phyloP scores from a whole-genome alignment of 257 asterid genomes.

The Jasminum sambac region DNA sequence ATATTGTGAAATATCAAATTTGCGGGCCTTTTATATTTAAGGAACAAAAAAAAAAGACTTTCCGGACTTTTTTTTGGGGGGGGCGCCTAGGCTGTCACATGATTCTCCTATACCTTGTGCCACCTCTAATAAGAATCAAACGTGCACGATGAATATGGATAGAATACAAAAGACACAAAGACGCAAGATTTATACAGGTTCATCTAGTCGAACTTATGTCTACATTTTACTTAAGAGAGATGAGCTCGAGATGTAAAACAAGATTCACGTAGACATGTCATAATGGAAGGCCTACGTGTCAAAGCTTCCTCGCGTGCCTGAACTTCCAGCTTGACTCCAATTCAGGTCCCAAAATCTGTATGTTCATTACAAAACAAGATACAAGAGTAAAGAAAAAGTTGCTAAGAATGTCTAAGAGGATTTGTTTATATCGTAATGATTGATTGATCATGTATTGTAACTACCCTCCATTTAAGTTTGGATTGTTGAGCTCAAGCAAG shows the following conservation, averaged over 20 bases:
- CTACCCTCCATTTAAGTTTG: constrained; percentile 55
- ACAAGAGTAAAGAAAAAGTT: neutral
- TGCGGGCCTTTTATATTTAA: too few species aligned
- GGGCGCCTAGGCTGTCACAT: too few species aligned
- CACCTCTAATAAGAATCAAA: too few species aligned
- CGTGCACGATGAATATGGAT: too few species aligned
- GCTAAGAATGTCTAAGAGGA: neutral
- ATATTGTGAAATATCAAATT: too few species aligned
- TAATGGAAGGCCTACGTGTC: constrained; percentile 29
- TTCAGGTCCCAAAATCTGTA: constrained; percentile 51
- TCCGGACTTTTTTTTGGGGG: too few species aligned
- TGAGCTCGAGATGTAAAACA: neutral
- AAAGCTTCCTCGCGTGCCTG: constrained; percentile 49
- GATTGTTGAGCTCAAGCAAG: constrained; percentile 49
- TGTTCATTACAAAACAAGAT: neutral
- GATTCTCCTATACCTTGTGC: too few species aligned
- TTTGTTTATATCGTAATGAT: neutral
- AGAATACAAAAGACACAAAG: too few species aligned
- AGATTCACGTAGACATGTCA: constrained; percentile 13
- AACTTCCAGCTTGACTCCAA: constrained; percentile 44
- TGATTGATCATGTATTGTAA: neutral
- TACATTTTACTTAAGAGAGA: too few species aligned
- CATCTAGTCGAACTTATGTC: neutral
- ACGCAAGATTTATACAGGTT: too few species aligned
- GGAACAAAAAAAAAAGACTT: too few species aligned